Evolutionary conservation across 2,329 filamentous ascomycete genomes (phyloP).

Genomic region (Cladosporium sp.): DNA sequence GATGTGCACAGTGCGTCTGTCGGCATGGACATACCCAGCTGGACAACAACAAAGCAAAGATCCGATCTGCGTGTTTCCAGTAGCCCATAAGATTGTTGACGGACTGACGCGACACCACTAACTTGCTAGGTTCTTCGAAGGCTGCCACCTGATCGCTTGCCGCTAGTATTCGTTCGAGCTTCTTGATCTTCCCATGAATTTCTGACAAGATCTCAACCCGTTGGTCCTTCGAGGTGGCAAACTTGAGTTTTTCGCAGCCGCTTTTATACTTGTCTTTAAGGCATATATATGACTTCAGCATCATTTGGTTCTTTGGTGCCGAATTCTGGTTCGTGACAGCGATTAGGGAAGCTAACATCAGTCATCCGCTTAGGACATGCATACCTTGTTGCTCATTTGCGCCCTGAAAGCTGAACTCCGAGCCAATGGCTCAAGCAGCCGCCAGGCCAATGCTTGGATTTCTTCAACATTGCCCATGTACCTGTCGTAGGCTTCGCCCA

Average conservation of each 20-base stretch:
- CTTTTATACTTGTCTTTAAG: background rate
- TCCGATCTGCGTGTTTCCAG: slow-evolving; percentile 23
- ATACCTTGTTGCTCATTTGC: background rate
- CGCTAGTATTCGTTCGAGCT: background rate
- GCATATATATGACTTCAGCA: background rate
- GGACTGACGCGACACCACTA: background rate
- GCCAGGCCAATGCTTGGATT: slow-evolving; percentile 8
- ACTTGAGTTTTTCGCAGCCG: background rate
- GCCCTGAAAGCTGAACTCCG: slow-evolving; percentile 7
- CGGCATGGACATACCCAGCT: slow-evolving; percentile 18
- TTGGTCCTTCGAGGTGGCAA: background rate
- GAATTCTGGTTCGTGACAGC: background rate
- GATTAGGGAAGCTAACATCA: background rate
- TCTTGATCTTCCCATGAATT: background rate
- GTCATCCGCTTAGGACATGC: background rate
- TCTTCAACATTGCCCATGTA: slow-evolving; percentile 19
- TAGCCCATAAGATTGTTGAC: slow-evolving; percentile 20
- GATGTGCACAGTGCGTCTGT: background rate
- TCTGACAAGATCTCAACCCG: background rate
- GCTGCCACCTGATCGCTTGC: background rate
- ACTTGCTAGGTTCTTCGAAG: background rate
- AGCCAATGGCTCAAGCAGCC: slow-evolving; percentile 12
- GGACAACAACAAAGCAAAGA: slow-evolving; percentile 20
- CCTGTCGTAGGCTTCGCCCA: background rate
- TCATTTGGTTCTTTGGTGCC: background rate